Conservation (phyloP, 306 rosid species). For the Prunus kanzakura region DNA sequence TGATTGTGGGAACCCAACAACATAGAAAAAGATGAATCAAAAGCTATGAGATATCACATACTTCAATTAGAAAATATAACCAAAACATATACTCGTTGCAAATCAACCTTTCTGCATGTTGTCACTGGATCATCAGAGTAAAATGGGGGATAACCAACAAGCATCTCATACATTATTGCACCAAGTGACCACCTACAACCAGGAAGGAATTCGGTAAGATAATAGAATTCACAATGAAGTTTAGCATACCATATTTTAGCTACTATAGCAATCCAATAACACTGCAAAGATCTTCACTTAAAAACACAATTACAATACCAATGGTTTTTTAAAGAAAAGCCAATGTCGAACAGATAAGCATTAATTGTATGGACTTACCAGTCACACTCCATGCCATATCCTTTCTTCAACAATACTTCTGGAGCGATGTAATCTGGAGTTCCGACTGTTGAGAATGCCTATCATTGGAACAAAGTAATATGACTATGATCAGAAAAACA, state of each 20-base stretch:
- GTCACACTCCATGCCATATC: slow-evolving; percentile 86
- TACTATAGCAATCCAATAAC: not conserved
- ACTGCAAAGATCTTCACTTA: slow-evolving; percentile 13
- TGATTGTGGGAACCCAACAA: not conserved
- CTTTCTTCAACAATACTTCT: slow-evolving; percentile 81
- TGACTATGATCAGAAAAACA: not conserved
- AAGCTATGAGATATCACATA: not conserved
- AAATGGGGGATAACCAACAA: slow-evolving; percentile 93
- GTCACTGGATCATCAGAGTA: slow-evolving; percentile 92
- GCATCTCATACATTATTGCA: slow-evolving; percentile 96
- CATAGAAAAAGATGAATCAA: not conserved
- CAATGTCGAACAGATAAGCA: not conserved
- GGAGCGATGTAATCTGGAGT: slow-evolving; percentile 96
- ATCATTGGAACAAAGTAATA: slow-evolving; percentile 26
- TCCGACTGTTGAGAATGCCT: slow-evolving; percentile 95
- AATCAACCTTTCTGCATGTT: slow-evolving; percentile 86
- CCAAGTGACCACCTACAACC: slow-evolving; percentile 96
- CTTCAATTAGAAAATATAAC: not conserved
- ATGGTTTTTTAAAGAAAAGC: not conserved
- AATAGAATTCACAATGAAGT: not conserved
- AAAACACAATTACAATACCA: not conserved
- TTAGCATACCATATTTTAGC: not conserved
- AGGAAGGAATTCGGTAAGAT: slow-evolving; percentile 22
- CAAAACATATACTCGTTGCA: not conserved
- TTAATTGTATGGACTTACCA: slow-evolving; percentile 47